These are phyloP conservation scores for Lachnellula willkommii DNA, from an alignment of 2,329 filamentous ascomycete species.

Conservation along the genomic window DNA sequence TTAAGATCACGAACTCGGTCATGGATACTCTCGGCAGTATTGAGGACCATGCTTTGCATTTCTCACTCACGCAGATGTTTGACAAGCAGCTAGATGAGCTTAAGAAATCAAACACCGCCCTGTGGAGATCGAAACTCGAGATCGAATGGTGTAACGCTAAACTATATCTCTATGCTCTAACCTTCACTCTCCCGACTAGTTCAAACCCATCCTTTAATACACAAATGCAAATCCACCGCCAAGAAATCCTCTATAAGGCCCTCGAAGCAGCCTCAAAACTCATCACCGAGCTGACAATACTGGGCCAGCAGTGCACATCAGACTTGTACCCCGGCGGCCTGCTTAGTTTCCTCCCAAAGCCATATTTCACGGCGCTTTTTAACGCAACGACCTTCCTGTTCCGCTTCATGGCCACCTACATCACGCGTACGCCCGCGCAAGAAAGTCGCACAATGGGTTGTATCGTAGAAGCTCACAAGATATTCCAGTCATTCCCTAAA, in stretches of 20 bases:
- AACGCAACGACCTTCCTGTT: constrained; percentile 7
- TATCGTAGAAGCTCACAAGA: no score
- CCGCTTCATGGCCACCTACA: constrained; percentile 5
- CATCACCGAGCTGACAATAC: neutral
- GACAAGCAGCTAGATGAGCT: no score
- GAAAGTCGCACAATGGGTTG: no score
- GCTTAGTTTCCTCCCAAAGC: constrained; percentile 3
- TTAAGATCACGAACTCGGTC: no score
- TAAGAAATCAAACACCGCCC: neutral
- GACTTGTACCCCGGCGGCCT: constrained; percentile 2
- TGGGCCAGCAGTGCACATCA: constrained; percentile 1
- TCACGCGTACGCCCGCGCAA: neutral
- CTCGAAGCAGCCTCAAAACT: constrained; percentile 3
- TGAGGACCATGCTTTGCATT: no score
- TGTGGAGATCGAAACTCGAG: constrained; percentile 4
- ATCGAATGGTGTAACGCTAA: constrained; percentile 6
- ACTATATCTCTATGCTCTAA: constrained; percentile 4
- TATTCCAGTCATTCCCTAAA: no score
- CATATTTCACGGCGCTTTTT: constrained; percentile 6
- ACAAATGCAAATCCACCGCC: constrained; percentile 1
- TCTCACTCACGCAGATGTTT: no score
- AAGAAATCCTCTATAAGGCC: no score
- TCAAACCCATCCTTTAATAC: neutral
- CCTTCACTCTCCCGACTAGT: neutral
- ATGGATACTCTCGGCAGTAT: no score